A percentile compares a stretch with the other conserved stretches of the same genome.
These are phyloP conservation scores for Colletotrichum theobromicola DNA, from an alignment of 2,329 filamentous ascomycete species.

Conservation along the genomic window DNA sequence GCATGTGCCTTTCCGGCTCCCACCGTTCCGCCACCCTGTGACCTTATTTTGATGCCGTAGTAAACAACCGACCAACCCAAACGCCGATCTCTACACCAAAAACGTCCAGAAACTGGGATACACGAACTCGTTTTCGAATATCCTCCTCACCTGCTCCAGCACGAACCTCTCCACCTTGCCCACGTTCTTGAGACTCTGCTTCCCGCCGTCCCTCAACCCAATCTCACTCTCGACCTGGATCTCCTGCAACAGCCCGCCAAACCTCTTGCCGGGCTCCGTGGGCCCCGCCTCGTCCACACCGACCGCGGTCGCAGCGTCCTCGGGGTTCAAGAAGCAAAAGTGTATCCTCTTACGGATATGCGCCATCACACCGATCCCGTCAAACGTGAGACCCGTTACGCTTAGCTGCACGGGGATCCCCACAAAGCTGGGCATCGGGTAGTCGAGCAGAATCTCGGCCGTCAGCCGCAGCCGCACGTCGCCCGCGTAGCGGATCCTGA, in stretches of 20 bases:
- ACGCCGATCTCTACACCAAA: conserved; percentile 57
- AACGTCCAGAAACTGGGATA: conserved; percentile 99
- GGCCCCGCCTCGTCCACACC: conserved; percentile 47
- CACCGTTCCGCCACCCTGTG: neutral
- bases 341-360: conserved; percentile 89
- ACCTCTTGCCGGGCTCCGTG: conserved; percentile 33
- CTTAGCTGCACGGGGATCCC: conserved; percentile 93
- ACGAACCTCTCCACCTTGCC: conserved; percentile 99
- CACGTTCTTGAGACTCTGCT: conserved; percentile 96
- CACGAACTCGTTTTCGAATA: conserved; percentile 98
- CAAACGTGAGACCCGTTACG: conserved; percentile 93
- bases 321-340: conserved; percentile 92
- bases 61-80: neutral
- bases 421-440: conserved; percentile 98
- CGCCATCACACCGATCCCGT: conserved; percentile 90
- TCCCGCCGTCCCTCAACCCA: conserved; percentile 86
- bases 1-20: neutral
- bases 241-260: conserved; percentile 85
- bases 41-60: neutral
- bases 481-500: conserved; percentile 87
- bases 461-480: conserved; percentile 88
- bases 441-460: conserved; percentile 94
- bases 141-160: conserved; percentile 91
- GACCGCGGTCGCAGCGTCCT: conserved; percentile 82
- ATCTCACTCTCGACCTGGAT: conserved; percentile 98